Base-by-base conservation (phyloP, 208 protist species). In the Acanthamoeba polyphaga region DNA sequence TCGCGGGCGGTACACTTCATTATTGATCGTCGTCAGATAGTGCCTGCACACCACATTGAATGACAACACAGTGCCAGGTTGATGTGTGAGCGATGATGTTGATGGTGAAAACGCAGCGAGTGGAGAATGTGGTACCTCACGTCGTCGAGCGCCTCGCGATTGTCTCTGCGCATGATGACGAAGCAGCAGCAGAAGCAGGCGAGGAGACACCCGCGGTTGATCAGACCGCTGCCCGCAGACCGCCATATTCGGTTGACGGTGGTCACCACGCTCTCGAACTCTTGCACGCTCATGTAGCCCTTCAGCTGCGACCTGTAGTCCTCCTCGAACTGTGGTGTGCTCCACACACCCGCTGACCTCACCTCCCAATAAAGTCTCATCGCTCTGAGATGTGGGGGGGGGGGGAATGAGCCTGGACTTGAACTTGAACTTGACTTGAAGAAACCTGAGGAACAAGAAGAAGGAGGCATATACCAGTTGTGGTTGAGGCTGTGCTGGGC, bases 241-340 rank as follows among this genome's bases (percentile, higher is more conserved):
- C 74, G 74, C 74, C 74, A 82, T 43, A 82, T 38, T 55, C 74
- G 74, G 74, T 82, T 82, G 43, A 53, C 74, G 13, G 74, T 82
- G 24, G 34, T 53, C 15, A 82, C 24, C 32, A 82, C 74, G 43
- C 74, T 24, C 22, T 82, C 74, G 24, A 82, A 82, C 43, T 82
- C 74, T 7, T 82, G 43, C 24, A 22, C n/a, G 74, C 43, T 53
- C 19, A 82, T 32, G 43, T 46, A 82, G 17, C 22, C 74, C 32
- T 24, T 17, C 43, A 82, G 74, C 43, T 82, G 74, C 74, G 9
- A n/a, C n/a, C 74, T 46, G 32, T 82, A 82, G 74, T 82, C 74
- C 43, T 82, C 74, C 24, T 82, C 74, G 15, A 82, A 82, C 43
- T 82, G 74, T 24, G 74, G 74, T 24, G 74, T 82, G 38, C 43